Conservation (phyloP, 2,329 filamentous ascomycete species). For the Chaetomiaceae sp. region DNA sequence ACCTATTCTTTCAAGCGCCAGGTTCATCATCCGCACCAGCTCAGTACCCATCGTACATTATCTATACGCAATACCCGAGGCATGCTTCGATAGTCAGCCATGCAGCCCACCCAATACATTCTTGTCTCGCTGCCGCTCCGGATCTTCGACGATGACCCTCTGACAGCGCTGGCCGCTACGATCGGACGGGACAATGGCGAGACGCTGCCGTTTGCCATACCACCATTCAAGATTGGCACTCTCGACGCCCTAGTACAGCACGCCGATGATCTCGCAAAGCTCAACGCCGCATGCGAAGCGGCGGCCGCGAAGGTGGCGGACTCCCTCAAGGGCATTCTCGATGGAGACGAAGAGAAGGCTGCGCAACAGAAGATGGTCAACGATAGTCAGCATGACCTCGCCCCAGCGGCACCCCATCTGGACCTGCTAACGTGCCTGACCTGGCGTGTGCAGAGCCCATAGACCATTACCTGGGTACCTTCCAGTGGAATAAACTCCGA, state of each 20-base stretch:
- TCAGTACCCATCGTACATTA: neutral
- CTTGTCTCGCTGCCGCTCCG: constrained; percentile 85
- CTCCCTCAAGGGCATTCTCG: constrained; percentile 73
- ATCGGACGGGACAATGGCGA: constrained; percentile 69
- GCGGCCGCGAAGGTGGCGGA: constrained; percentile 87
- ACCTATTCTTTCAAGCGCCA: no score
- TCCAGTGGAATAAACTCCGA: constrained; percentile 96
- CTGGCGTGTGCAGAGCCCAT: constrained; percentile 65
- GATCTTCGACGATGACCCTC: constrained; percentile 78
- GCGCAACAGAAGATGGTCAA: constrained; percentile 88
- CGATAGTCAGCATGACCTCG: constrained; percentile 65
- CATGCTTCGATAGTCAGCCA: constrained; percentile 26
- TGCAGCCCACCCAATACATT: constrained; percentile 61
- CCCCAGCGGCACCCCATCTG: neutral
- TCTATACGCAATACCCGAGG: constrained; percentile 1
- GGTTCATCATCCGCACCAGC: neutral
- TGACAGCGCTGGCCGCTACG: constrained; percentile 66
- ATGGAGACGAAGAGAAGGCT: constrained; percentile 76
- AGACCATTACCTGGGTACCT: constrained; percentile 82
- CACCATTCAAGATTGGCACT: constrained; percentile 96
- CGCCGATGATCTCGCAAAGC: constrained; percentile 88
- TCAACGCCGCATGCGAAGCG: constrained; percentile 69
- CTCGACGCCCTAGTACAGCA: constrained; percentile 93
- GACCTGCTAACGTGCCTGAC: constrained; percentile 1
- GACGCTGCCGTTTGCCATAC: constrained; percentile 72